Evolutionary conservation across 1,284 basidiomycete species (phyloP), one percentile per base, ranked within the genome.

Genomic region (Heterobasidion irregulare): DNA sequence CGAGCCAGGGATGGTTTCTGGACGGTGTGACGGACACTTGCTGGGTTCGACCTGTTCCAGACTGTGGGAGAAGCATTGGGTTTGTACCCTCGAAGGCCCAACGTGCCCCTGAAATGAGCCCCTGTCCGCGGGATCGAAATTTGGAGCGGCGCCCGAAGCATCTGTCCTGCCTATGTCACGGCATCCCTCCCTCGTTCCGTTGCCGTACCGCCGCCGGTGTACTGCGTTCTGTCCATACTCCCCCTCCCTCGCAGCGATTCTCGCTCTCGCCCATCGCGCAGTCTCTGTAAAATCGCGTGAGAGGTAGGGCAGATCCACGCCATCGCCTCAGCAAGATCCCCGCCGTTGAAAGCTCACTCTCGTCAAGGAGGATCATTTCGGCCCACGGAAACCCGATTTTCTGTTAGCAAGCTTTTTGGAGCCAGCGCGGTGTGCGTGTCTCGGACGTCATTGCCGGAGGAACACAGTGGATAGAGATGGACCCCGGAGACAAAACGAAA

Each of bases 161-260:
- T 15, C 6, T 26, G n/a, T 48, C 26, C 33, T 48, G 13, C 47
- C 47, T 15, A 18, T 33, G 47, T 48, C 47, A 48, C 47, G 16
- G 38, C 38, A 41, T 41, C 38, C 12, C 38, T 41, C 55, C 44
- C 59, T 41, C 54, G 54, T 41, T 59, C 58, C 50, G 50, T 54
- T 54, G 53, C 47, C 47, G 47, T 32, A 19, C 38, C 38, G 38
- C 47, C 47, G 47, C 47, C 47, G 47, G 47, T 48, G n/a, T 48
- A 33, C 47, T 15, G 18, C 33, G 19, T 48, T 7, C 16, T 48
- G n/a, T 7, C 38, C 38, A 26, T 26, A 26, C 26, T 26, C 26
- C 26, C 26, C 26, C 26, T 26, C 26, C 26, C 26, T 26, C 26
- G 26, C 38, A 41, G 38, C n/a, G 38, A 41, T 7, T 41, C n/a